Percentiles rank a stretch among this genome's conserved stretches.
Conservation (phyloP, 2,329 filamentous ascomycete genomes). For the Cryphonectria radicalis region DNA sequence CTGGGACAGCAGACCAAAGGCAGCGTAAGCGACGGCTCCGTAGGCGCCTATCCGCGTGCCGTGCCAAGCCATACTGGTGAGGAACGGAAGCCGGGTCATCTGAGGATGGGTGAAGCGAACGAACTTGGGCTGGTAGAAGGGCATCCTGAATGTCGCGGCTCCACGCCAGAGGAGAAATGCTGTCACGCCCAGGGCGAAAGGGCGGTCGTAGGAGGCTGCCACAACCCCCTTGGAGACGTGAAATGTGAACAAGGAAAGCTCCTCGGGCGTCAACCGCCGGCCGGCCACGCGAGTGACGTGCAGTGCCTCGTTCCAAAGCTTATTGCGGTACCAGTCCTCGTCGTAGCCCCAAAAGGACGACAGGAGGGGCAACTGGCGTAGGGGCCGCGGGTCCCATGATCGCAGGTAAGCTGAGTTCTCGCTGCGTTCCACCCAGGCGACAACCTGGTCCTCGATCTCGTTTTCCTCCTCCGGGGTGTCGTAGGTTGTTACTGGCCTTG, state of each 20-base stretch:
- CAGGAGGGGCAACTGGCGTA: constrained; percentile 12
- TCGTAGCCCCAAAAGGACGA: constrained; percentile 15
- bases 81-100: constrained; percentile 1
- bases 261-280: constrained; percentile 9
- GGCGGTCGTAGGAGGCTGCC: constrained; percentile 19
- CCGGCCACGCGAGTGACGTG: constrained; percentile 6
- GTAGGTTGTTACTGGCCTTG: background rate
- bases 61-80: constrained; percentile 12
- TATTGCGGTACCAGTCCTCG: background rate
- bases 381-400: constrained; percentile 3
- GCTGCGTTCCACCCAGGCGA: constrained; percentile 2
- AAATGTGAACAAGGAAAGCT: constrained; percentile 8
- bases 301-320: background rate
- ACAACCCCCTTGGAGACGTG: constrained; percentile 10
- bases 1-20: background rate
- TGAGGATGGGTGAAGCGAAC: constrained; percentile 11
- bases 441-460: background rate
- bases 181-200: constrained; percentile 8
- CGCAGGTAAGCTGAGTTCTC: background rate
- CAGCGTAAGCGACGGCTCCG: constrained; percentile 4
- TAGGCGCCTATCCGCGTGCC: constrained; percentile 1
- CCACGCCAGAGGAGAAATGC: constrained; percentile 9
- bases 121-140: constrained; percentile 20
- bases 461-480: constrained; percentile 2
- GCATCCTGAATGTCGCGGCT: constrained; percentile 13